Percentiles rank a stretch among this genome's conserved stretches.
Conservation (phyloP, 176 grass and related monocot species). For the Eragrostis nindensis region DNA sequence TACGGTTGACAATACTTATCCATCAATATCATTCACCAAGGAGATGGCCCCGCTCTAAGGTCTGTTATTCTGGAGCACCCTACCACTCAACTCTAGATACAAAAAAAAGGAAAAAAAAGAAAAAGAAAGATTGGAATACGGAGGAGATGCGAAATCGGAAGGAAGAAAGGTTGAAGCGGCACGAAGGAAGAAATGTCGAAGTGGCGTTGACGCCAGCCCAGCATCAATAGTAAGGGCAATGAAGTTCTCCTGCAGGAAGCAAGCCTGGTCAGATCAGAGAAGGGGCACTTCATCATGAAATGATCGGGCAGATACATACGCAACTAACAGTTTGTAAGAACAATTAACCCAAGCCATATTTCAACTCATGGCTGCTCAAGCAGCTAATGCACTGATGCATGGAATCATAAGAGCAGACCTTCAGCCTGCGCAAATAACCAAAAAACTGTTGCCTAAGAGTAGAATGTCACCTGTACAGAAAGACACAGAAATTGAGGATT, state of each 20-base stretch:
- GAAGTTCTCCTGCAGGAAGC: constrained; percentile 47
- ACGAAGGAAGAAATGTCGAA: too few species aligned
- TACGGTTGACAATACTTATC: neutral
- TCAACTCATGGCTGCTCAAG: neutral
- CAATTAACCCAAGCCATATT: neutral
- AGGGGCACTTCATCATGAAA: too few species aligned
- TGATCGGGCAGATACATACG: too few species aligned
- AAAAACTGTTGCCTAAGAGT: neutral
- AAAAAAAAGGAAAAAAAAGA: neutral
- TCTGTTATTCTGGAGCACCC: constrained; percentile 43
- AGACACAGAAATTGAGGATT: constrained; percentile 49
- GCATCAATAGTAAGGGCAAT: constrained; percentile 55
- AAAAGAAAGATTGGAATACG: constrained; percentile 2
- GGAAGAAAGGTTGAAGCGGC: constrained; percentile 19
- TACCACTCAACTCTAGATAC: constrained; percentile 52
- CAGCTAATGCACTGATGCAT: neutral
- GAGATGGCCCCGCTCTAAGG: constrained; percentile 16
- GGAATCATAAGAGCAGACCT: neutral
- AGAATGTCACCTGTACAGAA: constrained; percentile 64
- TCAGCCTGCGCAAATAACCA: neutral
- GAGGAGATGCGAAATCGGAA: constrained; percentile 11
- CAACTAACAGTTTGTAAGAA: too few species aligned
- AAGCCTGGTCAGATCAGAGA: constrained; percentile 22
- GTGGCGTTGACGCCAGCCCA: constrained; percentile 44
- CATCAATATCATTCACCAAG: constrained; percentile 13